Base-by-base conservation (phyloP, 129 eudicot species). In the Helichrysum umbraculigerum region DNA sequence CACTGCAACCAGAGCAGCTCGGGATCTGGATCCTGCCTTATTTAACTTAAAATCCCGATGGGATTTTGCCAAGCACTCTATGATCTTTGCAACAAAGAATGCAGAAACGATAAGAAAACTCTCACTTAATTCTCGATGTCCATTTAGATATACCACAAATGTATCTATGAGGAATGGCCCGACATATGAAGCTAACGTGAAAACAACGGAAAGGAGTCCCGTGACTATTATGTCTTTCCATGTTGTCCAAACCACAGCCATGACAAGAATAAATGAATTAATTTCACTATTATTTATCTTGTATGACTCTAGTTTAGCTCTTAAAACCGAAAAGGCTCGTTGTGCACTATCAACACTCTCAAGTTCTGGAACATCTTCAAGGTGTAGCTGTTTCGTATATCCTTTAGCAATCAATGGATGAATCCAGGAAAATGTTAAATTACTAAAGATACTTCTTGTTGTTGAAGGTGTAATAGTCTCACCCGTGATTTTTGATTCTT, bases 281-380 rank as follows among this genome's bases (percentile, higher is more conserved):
- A 93, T 54, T 61, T 30, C 16, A 30, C 68, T 67, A 28, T 73
- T 75, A 29, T 75, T 74, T 11, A 70, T 76, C 69, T 79, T 65
- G 66, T 58, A 59, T 10, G 76, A 79, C 42, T 85, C 88, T 39
- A 93, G 67, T 67, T 75, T 85, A 67, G 50, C 63, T 39, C 72
- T 73, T 47, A 93, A 66, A 70, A 82, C 62, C 0, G 83, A 78
- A 81, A 78, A 88, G 6, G 88, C 81, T 39, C 68, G 83, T 73
- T 66, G 63, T 20, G 84, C 96, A 72, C 80, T 81, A 68, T 90
- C 90, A 17, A 60, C 57, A 34, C 73, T 62, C 4, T 76, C 81
- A 60, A 93, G 87, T 68, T 84, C 85, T 74, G 98, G 98, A 72
- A 93, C 89, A 75, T 93, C 98, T 78, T 87, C 91, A 73, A 88